These are phyloP conservation scores for Candida sithepensis DNA, from an alignment of 805 yeast genomes.

Conservation along the genomic window DNA sequence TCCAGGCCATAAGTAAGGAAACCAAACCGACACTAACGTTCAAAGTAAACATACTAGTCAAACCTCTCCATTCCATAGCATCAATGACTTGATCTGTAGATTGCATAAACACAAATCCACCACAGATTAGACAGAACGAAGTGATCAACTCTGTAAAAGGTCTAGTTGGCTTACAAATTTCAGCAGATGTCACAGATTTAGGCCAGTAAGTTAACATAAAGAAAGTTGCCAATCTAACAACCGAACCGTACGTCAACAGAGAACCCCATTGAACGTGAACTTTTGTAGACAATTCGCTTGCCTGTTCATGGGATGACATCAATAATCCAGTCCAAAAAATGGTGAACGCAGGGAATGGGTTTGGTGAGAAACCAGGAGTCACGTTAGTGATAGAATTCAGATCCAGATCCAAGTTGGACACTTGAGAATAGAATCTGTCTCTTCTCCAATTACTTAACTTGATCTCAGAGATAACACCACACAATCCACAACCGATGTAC, in stretches of 20 bases:
- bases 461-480: slow-evolving; percentile 83
- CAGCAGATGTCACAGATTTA: slow-evolving; percentile 24
- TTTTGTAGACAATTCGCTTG: slow-evolving; percentile 68
- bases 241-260: slow-evolving; percentile 76
- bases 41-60: slow-evolving; percentile 85
- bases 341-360: slow-evolving; percentile 91
- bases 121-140: slow-evolving; percentile 75
- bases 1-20: slow-evolving; percentile 85
- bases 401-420: slow-evolving; percentile 8
- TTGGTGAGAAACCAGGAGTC: slow-evolving; percentile 80
- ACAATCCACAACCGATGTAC: slow-evolving; percentile 87
- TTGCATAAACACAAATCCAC: slow-evolving; percentile 91
- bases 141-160: slow-evolving; percentile 87
- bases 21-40: slow-evolving; percentile 80
- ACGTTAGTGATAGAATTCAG: slow-evolving; percentile 23
- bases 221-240: slow-evolving; percentile 67
- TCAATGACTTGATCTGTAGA: slow-evolving; percentile 82
- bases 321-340: slow-evolving; percentile 95
- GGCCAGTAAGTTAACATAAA: slow-evolving; percentile 46
- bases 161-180: slow-evolving; percentile 45
- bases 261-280: slow-evolving; percentile 94
- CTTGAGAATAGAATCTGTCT: slow-evolving; percentile 21
- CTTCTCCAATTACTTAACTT: slow-evolving; percentile 59
- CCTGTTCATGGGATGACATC: slow-evolving; percentile 94
- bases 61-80: slow-evolving; percentile 78